These are phyloP conservation scores for Plectosphaerella cucumerina DNA, from an alignment of 2,329 filamentous ascomycete genomes.

Conservation along the genomic window DNA sequence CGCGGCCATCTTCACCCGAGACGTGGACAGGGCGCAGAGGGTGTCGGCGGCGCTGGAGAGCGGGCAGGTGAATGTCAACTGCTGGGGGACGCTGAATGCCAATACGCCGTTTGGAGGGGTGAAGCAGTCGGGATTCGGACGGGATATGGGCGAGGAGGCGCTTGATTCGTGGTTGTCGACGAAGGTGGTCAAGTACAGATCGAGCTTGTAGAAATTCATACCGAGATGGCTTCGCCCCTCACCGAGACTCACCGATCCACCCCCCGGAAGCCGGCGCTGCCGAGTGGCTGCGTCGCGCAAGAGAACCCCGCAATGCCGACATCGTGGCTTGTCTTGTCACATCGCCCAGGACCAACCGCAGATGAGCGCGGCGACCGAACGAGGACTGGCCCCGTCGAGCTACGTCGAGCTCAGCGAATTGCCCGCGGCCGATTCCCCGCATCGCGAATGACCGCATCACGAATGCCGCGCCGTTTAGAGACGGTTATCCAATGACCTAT, in stretches of 20 bases:
- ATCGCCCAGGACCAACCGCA: background rate
- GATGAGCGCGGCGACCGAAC: background rate
- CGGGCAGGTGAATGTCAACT: conserved; percentile 3
- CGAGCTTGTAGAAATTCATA: too few relatives aligned
- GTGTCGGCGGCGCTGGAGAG: background rate
- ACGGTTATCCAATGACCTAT: background rate
- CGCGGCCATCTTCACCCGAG: conserved; percentile 4
- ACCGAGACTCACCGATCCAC: too few relatives aligned
- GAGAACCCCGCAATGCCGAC: conserved; percentile 1
- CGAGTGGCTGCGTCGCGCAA: background rate
- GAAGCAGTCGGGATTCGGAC: conserved; percentile 5
- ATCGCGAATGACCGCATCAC: background rate
- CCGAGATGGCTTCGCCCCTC: too few relatives aligned
- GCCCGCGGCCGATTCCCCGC: background rate
- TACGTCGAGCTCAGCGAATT: background rate
- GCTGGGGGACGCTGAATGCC: background rate
- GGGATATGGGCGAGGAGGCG: conserved; percentile 4
- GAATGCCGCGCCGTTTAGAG: background rate
- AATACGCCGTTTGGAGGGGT: conserved; percentile 5
- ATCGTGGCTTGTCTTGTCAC: background rate
- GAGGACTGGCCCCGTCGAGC: background rate
- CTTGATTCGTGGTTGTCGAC: conserved; percentile 1
- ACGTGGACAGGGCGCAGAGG: conserved; percentile 1
- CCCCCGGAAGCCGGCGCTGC: too few relatives aligned
- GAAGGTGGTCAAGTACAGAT: background rate